These are phyloP conservation scores for Globisporangium cystogenes DNA, from an alignment of 352 stramenopile genomes.

Conservation along the genomic window DNA sequence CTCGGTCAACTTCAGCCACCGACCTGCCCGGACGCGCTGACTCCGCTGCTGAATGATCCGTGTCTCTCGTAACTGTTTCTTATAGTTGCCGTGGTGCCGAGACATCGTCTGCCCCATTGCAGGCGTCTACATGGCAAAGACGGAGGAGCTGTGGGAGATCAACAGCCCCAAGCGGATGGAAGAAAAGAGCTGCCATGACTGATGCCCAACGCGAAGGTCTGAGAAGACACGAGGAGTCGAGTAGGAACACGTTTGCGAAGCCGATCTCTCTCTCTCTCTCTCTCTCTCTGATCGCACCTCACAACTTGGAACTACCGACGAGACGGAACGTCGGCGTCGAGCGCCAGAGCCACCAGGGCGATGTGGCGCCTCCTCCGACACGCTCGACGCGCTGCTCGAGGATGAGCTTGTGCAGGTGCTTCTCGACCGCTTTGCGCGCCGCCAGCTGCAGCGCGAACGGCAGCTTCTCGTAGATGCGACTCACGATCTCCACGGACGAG, in stretches of 20 bases:
- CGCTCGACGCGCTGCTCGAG: constrained; percentile 26
- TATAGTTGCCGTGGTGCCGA: too few species aligned
- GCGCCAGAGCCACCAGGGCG: background rate
- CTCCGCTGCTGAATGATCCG: too few species aligned
- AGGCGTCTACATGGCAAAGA: too few species aligned
- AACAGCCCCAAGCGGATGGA: too few species aligned
- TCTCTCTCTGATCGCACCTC: background rate
- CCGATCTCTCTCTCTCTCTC: background rate
- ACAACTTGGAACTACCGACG: background rate
- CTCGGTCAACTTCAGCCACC: too few species aligned
- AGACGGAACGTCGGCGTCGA: background rate
- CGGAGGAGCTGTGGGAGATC: too few species aligned
- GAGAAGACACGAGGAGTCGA: too few species aligned
- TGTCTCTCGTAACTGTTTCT: too few species aligned
- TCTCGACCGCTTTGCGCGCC: constrained; percentile 45
- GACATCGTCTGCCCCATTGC: too few species aligned
- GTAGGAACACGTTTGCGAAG: background rate
- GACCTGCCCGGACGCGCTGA: too few species aligned
- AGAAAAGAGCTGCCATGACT: too few species aligned
- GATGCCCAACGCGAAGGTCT: too few species aligned
- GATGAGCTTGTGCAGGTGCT: constrained; percentile 61
- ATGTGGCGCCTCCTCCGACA: background rate
- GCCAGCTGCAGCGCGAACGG: constrained; percentile 46
- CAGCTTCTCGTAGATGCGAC: constrained; percentile 47
- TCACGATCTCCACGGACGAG: constrained; percentile 42